Conservation (phyloP, 441 rosid species). For the Populus hybrid region DNA sequence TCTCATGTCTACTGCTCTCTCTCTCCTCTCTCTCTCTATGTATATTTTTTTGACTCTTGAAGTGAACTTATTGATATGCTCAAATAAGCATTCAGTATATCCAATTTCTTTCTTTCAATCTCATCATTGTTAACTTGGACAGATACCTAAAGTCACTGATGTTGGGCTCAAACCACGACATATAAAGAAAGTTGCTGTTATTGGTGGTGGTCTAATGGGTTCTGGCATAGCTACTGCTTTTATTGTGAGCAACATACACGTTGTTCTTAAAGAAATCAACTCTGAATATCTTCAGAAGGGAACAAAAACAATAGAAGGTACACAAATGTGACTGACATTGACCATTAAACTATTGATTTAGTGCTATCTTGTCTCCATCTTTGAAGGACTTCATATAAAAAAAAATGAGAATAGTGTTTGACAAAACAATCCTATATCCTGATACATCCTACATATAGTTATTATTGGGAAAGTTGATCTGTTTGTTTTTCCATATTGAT, state of each 20-base stretch:
- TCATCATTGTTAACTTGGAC: conserved; percentile 26
- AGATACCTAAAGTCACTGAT: conserved; percentile 91
- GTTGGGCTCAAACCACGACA: conserved; percentile 76
- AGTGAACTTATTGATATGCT: neutral
- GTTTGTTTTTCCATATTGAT: neutral
- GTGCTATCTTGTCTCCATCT: conserved; percentile 9
- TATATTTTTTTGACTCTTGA: no score
- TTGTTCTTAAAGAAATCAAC: conserved; percentile 87
- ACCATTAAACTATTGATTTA: conserved; percentile 9
- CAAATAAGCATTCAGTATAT: neutral
- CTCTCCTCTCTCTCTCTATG: neutral
- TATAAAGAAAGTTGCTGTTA: conserved; percentile 81
- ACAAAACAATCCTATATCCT: neutral
- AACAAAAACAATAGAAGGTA: conserved; percentile 75
- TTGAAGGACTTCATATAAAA: neutral
- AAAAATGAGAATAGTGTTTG: neutral
- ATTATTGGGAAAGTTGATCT: neutral
- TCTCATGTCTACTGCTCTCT: neutral
- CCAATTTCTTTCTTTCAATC: conserved; percentile 7
- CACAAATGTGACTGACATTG: conserved; percentile 9
- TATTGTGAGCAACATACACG: conserved; percentile 56
- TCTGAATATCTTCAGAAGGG: conserved; percentile 84
- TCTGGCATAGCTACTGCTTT: conserved; percentile 94
- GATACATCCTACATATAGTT: neutral
- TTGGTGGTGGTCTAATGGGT: conserved; percentile 99